Evolutionary conservation across 192 early-diverging fungal genomes (phyloP), one percentile per base, ranked within the genome.

Genomic region (Lunasporangiospora selenospora): DNA sequence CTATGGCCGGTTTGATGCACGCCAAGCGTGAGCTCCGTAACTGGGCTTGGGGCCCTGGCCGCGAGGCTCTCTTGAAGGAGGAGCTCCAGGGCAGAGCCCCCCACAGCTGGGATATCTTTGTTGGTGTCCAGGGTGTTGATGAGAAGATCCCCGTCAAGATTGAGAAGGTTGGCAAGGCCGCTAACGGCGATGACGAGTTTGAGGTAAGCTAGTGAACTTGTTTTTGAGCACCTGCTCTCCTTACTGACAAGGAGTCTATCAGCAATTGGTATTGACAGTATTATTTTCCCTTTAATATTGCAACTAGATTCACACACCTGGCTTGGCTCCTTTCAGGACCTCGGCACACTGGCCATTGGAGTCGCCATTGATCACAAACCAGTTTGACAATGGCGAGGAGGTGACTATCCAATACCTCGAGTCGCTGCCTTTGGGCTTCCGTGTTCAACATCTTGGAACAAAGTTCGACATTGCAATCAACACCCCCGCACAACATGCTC

Each of bases 401-500:
- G 64, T 88, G 41, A 86, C 85, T 13, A 40, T 89, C 23, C 93
- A 95, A 75, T 93, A 90, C 64, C 67, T 93, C 5, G 89, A 91
- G 26, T 67, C 85, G 0, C 62, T 90, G 23, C 84, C 92, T 2
- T 65, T 91, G 43, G 95, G 94, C 16, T 88, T 92, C 75, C 85
- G 85, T 21, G 79, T 98, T 37, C 92, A 93, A 67, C 88, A 90
- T 76, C 63, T 87, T 31, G 94, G 94, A 21, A 94, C 88, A 39
- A 90, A 90, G 83, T 97, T 91, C 48, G 86, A 91, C 41, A 81
- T 95, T 21, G 79, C 83, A 31, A 79, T 95, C 26, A 64, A 87
- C 47, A 80, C 81, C 24, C 58, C 67, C 7, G 44, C 54, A 4
- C 95, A 98, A 73, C 75, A 86, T 52, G 81, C 83, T 30, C 79